phyloP scores from a whole-genome alignment of 1,284 basidiomycete species.

The Vanrija sp. region DNA sequence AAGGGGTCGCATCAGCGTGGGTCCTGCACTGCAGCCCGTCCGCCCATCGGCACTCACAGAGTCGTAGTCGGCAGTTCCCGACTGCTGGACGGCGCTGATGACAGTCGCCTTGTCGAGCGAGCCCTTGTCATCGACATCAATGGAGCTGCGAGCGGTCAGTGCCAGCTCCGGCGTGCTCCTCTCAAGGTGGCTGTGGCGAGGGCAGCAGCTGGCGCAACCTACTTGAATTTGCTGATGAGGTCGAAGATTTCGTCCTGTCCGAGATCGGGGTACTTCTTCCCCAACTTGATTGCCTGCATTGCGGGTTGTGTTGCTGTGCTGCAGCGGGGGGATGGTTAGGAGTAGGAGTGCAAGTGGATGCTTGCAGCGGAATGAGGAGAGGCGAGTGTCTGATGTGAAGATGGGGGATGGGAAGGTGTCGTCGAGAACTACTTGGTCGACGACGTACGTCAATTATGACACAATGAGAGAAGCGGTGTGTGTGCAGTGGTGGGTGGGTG shows the following conservation, averaged over 20 bases:
- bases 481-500: neutral
- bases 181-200: neutral
- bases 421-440: neutral
- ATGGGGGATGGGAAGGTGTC: neutral
- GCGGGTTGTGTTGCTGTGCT: slow-evolving; percentile 10
- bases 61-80: slow-evolving; percentile 83
- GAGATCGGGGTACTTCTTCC: slow-evolving; percentile 91
- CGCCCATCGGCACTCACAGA: slow-evolving; percentile 55
- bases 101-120: slow-evolving; percentile 77
- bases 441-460: neutral
- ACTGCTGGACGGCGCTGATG: slow-evolving; percentile 68
- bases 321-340: neutral
- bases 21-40: slow-evolving; percentile 8
- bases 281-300: slow-evolving; percentile 59
- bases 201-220: slow-evolving; percentile 36
- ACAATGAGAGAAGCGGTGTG: neutral
- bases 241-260: slow-evolving; percentile 88
- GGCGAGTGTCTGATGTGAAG: neutral
- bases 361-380: neutral
- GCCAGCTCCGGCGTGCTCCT: neutral
- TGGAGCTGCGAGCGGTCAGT: slow-evolving; percentile 55
- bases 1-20: slow-evolving; percentile 27
- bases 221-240: slow-evolving; percentile 92
- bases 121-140: slow-evolving; percentile 79
- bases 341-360: neutral